These are phyloP conservation scores for Onygenales sp. DNA, from an alignment of 2,329 filamentous ascomycete species.

Conservation along the genomic window DNA sequence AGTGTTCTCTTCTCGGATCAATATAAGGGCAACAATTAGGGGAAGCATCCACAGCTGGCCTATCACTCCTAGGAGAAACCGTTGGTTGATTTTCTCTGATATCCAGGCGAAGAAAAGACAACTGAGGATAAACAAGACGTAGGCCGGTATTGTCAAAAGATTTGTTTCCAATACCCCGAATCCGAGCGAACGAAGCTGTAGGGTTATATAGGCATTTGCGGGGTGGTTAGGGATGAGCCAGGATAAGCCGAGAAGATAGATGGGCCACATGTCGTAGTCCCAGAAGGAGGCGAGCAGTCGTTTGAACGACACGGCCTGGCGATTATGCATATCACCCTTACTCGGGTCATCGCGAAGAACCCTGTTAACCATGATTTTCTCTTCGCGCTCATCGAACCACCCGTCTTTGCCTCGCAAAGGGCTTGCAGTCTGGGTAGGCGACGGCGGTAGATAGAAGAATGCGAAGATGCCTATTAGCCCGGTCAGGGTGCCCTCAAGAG, in stretches of 20 bases:
- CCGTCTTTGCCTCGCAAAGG: conserved; percentile 52
- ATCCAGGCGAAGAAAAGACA: conserved; percentile 47
- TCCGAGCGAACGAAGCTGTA: conserved; percentile 42
- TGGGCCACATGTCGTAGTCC: conserved; percentile 50
- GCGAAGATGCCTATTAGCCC: conserved; percentile 46
- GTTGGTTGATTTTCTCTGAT: conserved; percentile 46
- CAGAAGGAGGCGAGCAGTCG: conserved; percentile 42
- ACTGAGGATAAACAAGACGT: conserved; percentile 47
- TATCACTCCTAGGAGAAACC: conserved; percentile 45
- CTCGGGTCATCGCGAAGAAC: conserved; percentile 46
- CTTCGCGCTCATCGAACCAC: conserved; percentile 59
- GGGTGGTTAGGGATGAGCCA: conserved; percentile 33
- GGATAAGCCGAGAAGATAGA: conserved; percentile 40
- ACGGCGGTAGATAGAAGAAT: conserved; percentile 51
- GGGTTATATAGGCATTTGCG: conserved; percentile 27
- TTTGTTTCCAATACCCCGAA: conserved; percentile 53
- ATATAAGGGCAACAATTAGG: conserved; percentile 42
- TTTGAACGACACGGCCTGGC: conserved; percentile 40
- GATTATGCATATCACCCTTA: conserved; percentile 54
- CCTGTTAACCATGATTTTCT: conserved; percentile 60
- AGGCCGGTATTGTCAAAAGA: conserved; percentile 52
- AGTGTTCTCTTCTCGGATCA: conserved; percentile 37
- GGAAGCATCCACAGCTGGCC: conserved; percentile 45
- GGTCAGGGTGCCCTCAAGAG: conserved; percentile 37
- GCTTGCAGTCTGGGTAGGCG: conserved; percentile 55